These are phyloP conservation scores for Fomitopsis pulvina DNA, from an alignment of 768 basidiomycete genomes.

Conservation along the genomic window DNA sequence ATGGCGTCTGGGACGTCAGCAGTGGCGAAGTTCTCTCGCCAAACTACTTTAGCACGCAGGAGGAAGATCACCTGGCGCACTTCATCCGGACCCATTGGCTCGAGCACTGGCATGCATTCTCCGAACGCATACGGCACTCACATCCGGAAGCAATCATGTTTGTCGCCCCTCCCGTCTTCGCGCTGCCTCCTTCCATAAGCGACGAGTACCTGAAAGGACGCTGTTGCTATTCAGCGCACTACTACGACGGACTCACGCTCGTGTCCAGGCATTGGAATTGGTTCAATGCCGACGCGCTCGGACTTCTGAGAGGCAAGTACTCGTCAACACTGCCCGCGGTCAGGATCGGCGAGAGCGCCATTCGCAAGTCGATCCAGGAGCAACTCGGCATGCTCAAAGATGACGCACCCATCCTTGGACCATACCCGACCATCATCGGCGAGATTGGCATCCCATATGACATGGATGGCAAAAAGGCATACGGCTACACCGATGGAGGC, in stretches of 20 bases:
- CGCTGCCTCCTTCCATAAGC: constrained; percentile 57
- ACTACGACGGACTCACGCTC: constrained; percentile 92
- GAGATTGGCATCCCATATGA: constrained; percentile 96
- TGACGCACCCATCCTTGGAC: constrained; percentile 61
- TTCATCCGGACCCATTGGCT: constrained; percentile 80
- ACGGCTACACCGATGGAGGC: constrained; percentile 69
- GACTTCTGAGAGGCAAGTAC: constrained; percentile 83
- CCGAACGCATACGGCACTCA: constrained; percentile 47
- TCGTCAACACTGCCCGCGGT: constrained; percentile 60
- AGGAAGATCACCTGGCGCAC: constrained; percentile 40
- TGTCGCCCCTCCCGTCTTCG: constrained; percentile 88
- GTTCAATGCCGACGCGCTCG: constrained; percentile 94
- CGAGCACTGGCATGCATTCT: constrained; percentile 57
- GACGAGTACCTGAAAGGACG: constrained; percentile 54
- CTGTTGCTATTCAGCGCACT: constrained; percentile 76
- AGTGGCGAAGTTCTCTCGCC: constrained; percentile 61
- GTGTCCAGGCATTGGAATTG: constrained; percentile 91
- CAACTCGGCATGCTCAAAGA: constrained; percentile 76
- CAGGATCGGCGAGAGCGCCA: constrained; percentile 76
- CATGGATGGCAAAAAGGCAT: constrained; percentile 82
- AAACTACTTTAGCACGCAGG: constrained; percentile 65
- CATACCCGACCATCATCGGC: constrained; percentile 87
- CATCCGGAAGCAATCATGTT: constrained; percentile 88
- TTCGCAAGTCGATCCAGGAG: constrained; percentile 73
- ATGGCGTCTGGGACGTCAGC: constrained; percentile 83